Percentiles rank a stretch among this genome's conserved stretches.
These are phyloP conservation scores for Globisporangium ultimum DNA, from an alignment of 352 stramenopile species.

Conservation along the genomic window DNA sequence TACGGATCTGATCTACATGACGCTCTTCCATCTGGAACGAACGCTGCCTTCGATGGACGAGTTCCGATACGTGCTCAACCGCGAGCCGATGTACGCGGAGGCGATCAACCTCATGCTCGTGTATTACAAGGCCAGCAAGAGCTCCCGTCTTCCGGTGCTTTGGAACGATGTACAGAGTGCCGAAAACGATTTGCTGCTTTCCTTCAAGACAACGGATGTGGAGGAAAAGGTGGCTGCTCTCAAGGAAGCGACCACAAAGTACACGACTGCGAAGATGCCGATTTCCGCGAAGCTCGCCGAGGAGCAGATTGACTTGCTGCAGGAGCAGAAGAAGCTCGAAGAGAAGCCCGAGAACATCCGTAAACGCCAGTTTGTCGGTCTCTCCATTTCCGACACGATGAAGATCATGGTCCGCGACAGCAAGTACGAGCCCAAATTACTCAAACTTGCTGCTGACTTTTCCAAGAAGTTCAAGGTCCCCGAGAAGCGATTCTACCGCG, in stretches of 20 bases:
- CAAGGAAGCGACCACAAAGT: slow-evolving; percentile 65
- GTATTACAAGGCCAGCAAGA: slow-evolving; percentile 79
- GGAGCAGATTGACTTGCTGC: slow-evolving; percentile 85
- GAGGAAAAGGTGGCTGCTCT: slow-evolving; percentile 65
- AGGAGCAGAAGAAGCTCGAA: slow-evolving; percentile 82
- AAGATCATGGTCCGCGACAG: slow-evolving; percentile 71
- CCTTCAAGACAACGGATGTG: slow-evolving; percentile 56
- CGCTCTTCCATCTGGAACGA: slow-evolving; percentile 83
- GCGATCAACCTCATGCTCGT: slow-evolving; percentile 72
- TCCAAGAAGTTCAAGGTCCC: slow-evolving; percentile 90
- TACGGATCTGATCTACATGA: slow-evolving; percentile 88
- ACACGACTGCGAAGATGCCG: slow-evolving; percentile 64
- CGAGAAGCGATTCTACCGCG: slow-evolving; percentile 89
- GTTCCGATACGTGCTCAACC: slow-evolving; percentile 72
- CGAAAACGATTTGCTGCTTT: slow-evolving; percentile 72
- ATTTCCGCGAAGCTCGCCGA: slow-evolving; percentile 68
- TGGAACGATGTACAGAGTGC: slow-evolving; percentile 65
- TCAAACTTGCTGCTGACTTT: slow-evolving; percentile 55
- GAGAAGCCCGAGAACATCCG: slow-evolving; percentile 82
- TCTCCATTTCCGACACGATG: slow-evolving; percentile 87
- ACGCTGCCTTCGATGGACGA: slow-evolving; percentile 79
- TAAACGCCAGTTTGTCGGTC: slow-evolving; percentile 72
- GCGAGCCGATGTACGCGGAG: slow-evolving; percentile 67
- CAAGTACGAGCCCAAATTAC: slow-evolving; percentile 82
- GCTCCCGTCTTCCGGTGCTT: slow-evolving; percentile 47